phyloP scores from a whole-genome alignment of 2,329 filamentous ascomycete genomes.

The Trichoderma breve region DNA sequence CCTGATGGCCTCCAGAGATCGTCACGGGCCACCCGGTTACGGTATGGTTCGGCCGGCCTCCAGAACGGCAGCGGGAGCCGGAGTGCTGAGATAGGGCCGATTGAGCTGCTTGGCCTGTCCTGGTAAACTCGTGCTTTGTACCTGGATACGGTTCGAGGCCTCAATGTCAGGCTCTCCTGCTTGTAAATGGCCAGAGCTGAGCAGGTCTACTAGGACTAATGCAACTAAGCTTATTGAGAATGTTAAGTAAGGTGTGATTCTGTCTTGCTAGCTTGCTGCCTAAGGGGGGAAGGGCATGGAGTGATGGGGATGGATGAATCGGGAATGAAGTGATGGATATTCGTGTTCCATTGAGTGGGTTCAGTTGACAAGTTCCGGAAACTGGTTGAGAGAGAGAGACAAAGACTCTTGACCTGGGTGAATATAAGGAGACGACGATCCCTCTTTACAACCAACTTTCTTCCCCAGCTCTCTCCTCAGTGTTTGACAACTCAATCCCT shows the following conservation, averaged over 20 bases:
- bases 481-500: not conserved
- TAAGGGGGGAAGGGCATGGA: not conserved
- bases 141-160: not conserved
- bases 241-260: not conserved
- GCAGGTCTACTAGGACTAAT: not conserved
- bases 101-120: not conserved
- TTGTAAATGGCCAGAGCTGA: not conserved
- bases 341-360: not conserved
- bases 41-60: not conserved
- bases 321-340: not conserved
- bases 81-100: slow-evolving; percentile 17
- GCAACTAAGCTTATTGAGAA: slow-evolving; percentile 13
- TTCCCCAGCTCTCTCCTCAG: not conserved
- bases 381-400: not conserved
- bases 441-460: not conserved
- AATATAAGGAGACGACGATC: slow-evolving; percentile 18
- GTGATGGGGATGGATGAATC: not conserved
- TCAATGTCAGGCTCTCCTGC: not conserved
- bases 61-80: not conserved
- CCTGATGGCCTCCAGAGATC: not conserved
- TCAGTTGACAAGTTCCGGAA: not conserved
- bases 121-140: slow-evolving; percentile 1
- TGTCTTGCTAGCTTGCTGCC: not conserved
- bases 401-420: not conserved
- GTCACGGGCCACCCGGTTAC: not conserved